Conservation (phyloP, 306 rosid species). For the Crotalaria pallida region DNA sequence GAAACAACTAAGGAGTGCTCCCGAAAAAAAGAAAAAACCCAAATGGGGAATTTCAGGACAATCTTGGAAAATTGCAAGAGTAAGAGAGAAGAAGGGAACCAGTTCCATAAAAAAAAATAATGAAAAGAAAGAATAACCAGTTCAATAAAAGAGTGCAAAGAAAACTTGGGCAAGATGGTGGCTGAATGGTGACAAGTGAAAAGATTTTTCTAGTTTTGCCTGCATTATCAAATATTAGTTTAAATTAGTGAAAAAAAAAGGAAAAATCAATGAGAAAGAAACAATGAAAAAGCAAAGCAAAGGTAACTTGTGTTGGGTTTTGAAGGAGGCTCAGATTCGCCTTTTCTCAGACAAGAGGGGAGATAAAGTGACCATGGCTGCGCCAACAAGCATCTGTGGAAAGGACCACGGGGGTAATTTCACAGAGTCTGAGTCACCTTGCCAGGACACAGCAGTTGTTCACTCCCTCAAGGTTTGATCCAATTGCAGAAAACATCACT, state of each 20-base stretch:
- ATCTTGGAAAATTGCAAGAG: neutral
- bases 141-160: neutral
- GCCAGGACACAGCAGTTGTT: slow-evolving; percentile 2
- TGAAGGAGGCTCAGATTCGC: slow-evolving; percentile 30
- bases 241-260: neutral
- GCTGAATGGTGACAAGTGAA: neutral
- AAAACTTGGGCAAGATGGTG: neutral
- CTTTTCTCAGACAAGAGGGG: slow-evolving; percentile 21
- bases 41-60: neutral
- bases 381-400: neutral
- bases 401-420: neutral
- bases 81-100: neutral
- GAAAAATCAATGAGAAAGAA: neutral
- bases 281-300: neutral
- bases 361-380: neutral
- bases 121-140: neutral
- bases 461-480: neutral
- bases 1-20: no score
- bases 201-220: neutral
- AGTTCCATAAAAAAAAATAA: neutral
- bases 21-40: no score
- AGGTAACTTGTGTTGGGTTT: neutral
- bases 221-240: neutral
- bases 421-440: neutral
- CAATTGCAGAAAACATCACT: slow-evolving; percentile 15